These are phyloP conservation scores for Candida ulmi DNA, from an alignment of 805 yeast species.

Conservation along the genomic window DNA sequence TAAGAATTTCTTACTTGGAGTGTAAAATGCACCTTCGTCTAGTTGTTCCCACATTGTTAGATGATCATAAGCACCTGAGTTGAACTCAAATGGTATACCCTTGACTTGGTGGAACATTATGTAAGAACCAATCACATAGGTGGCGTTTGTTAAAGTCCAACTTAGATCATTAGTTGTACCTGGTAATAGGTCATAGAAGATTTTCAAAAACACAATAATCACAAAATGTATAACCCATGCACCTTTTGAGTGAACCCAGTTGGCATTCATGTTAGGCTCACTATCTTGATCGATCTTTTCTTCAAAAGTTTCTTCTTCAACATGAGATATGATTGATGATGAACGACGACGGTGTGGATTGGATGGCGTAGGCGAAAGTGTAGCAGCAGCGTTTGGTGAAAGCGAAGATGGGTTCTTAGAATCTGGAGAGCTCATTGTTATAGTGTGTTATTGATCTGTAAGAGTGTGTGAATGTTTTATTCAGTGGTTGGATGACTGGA, in stretches of 20 bases:
- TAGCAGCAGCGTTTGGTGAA: constrained; percentile 1
- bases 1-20: constrained; percentile 91
- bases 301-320: constrained; percentile 88
- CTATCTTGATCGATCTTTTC: constrained; percentile 88
- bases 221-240: constrained; percentile 95
- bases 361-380: constrained; percentile 17
- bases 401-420: background rate
- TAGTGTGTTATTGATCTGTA: too few relatives aligned
- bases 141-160: constrained; percentile 90
- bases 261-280: constrained; percentile 86
- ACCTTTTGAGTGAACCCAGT: constrained; percentile 94
- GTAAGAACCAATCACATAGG: constrained; percentile 87
- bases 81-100: constrained; percentile 96
- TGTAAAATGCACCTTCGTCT: constrained; percentile 92
- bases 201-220: constrained; percentile 65
- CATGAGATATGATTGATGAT: constrained; percentile 84
- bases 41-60: constrained; percentile 98
- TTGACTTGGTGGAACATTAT: constrained; percentile 95
- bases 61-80: constrained; percentile 92
- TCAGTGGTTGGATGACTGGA: too few relatives aligned
- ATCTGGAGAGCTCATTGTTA: too few relatives aligned
- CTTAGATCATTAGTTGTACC: constrained; percentile 77
- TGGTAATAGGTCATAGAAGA: constrained; percentile 75
- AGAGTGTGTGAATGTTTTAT: too few relatives aligned
- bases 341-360: constrained; percentile 59